Conservation (phyloP, 768 basidiomycete genomes). For the Daedalea quercina region DNA sequence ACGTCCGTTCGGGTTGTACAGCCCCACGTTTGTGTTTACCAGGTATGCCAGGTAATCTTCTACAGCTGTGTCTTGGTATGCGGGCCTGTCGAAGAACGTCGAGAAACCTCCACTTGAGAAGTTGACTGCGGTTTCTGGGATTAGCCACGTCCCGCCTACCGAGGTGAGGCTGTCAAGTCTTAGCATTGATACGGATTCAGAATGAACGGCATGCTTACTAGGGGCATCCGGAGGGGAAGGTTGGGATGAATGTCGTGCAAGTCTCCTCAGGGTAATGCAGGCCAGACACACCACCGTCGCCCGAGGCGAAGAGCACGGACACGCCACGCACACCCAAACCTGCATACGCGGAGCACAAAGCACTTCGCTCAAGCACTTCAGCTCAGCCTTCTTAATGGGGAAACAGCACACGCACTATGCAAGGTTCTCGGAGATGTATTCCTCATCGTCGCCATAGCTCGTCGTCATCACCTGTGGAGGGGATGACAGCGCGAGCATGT, state of each 20-base stretch:
- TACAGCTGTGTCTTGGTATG: conserved; percentile 45
- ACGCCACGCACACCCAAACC: conserved; percentile 27
- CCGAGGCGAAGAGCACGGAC: conserved; percentile 28
- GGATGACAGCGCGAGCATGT: conserved; percentile 12
- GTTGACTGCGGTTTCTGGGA: conserved; percentile 43
- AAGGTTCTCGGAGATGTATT: conserved; percentile 30
- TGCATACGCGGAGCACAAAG: conserved; percentile 25
- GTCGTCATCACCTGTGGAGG: conserved; percentile 26
- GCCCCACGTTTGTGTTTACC: conserved; percentile 39
- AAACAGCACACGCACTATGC: conserved; percentile 1
- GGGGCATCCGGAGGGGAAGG: conserved; percentile 46
- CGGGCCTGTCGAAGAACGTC: conserved; percentile 46
- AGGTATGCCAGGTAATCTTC: conserved; percentile 35
- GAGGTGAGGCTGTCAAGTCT: conserved; percentile 37
- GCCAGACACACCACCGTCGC: conserved; percentile 46
- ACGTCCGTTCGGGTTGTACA: conserved; percentile 30
- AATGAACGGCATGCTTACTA: conserved; percentile 21
- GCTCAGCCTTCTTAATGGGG: conserved; percentile 16
- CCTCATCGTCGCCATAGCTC: conserved; percentile 24
- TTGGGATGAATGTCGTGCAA: conserved; percentile 37
- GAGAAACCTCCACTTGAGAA: conserved; percentile 75
- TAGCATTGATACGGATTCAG: neutral
- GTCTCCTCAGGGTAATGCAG: conserved; percentile 55
- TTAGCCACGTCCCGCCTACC: conserved; percentile 53
- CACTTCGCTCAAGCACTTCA: conserved; percentile 23